Conservation (phyloP, 345 rosid species). For the Murraya koenigii region DNA sequence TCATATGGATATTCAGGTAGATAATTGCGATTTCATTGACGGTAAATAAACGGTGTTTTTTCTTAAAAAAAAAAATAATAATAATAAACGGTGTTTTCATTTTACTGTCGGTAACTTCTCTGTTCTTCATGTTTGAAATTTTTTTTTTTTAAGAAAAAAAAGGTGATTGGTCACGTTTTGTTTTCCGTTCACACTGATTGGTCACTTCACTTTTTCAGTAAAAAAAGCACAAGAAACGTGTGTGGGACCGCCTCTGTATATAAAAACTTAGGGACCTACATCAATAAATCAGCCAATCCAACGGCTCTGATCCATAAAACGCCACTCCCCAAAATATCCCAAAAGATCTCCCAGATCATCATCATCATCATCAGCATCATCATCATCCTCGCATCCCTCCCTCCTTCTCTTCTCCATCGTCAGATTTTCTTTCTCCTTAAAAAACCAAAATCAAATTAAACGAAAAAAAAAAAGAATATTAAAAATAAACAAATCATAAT, state of each 20-base stretch:
- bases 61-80: no score
- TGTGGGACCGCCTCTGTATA: slow-evolving; percentile 1
- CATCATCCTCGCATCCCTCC: neutral
- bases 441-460: neutral
- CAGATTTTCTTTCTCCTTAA: slow-evolving; percentile 28
- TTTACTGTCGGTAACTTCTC: no score
- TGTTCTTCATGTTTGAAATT: neutral
- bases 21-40: no score
- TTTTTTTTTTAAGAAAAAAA: neutral
- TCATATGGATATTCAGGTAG: no score
- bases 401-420: slow-evolving; percentile 43
- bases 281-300: neutral
- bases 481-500: neutral
- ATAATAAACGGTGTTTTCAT: no score
- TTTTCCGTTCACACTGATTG: neutral
- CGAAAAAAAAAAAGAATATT: neutral
- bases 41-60: no score
- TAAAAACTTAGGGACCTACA: neutral
- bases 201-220: neutral
- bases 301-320: slow-evolving; percentile 14
- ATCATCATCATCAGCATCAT: neutral
- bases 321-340: neutral
- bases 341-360: neutral
- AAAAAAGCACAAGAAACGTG: neutral
- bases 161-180: neutral